These are phyloP conservation scores for Scutellaria barbata DNA, from an alignment of 257 asterid genomes.

Conservation along the genomic window DNA sequence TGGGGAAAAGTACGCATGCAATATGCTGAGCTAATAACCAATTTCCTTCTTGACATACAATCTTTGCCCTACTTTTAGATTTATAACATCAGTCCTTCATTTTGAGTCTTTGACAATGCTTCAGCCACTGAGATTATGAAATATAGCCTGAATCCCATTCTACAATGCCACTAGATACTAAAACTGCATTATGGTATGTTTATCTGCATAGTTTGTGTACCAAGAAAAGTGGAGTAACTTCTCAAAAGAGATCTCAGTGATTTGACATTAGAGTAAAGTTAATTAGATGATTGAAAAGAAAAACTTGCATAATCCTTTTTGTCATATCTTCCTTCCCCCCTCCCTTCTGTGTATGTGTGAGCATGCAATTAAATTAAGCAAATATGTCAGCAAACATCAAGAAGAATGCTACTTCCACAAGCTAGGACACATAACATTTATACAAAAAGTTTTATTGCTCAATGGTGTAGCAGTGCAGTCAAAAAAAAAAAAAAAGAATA, in stretches of 20 bases:
- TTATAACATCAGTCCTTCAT: background rate
- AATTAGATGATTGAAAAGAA: background rate
- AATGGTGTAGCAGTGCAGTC: constrained; percentile 17
- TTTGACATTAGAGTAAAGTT: constrained; percentile 12
- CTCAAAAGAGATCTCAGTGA: background rate
- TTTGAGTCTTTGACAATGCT: background rate
- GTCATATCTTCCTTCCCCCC: background rate
- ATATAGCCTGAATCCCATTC: constrained; percentile 8
- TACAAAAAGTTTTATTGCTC: constrained; percentile 7
- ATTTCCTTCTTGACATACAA: background rate
- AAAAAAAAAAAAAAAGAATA: constrained; percentile 17
- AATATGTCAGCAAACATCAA: constrained; percentile 5
- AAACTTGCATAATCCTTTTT: background rate
- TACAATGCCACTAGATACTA: background rate
- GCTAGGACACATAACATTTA: constrained; percentile 11
- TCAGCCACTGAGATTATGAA: background rate
- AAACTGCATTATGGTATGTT: background rate
- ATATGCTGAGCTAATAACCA: background rate
- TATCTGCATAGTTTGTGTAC: constrained; percentile 2
- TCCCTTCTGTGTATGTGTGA: background rate
- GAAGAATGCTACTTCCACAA: constrained; percentile 25
- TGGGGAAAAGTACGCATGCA: background rate
- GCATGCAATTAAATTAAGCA: background rate
- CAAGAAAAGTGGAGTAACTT: constrained; percentile 2
- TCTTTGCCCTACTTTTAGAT: too few relatives aligned